Base-by-base conservation (phyloP, 768 basidiomycete genomes). In the Rhizopogon rudus region DNA sequence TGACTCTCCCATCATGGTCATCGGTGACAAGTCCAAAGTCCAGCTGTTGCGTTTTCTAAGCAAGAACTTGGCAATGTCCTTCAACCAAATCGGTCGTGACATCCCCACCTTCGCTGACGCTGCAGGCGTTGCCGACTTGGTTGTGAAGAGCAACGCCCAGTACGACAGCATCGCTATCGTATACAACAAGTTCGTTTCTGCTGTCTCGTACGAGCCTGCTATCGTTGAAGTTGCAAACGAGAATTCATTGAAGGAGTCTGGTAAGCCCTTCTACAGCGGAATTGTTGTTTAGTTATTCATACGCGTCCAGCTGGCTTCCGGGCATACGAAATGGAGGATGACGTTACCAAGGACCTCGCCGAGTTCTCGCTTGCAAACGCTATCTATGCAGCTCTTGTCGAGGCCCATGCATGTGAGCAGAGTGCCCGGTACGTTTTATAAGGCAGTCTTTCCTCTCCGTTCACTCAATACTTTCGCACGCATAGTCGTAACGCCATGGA, bases 71-170 rank as follows among this genome's bases (percentile, higher is more conserved):
- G 76, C 79, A 51, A 75, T 98, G 66, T 86, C 93, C 9, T 95
- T 99, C 84, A 98, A 96, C 81, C 93, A 96, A 75, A 94, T 99
- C 62, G 97, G 97, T 59, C 87, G 93, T 68, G 91, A 96, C 69
- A 90, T 99, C 63, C 97, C 97, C 16, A 95, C 96, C 1, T 99
- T 99, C 68, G 87, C 91, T 29, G 96, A 98, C 63, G 97, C 97
- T 44, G 90, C 91, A 35, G 85, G 88, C 58, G 90, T 99, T 54
- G 91, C 97, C 40, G 96, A 98, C 75, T 75, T 95, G 71, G 88
- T 99, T 70, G 77, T 88, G 69, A 87, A 87, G 75, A 87, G 84
- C 60, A 89, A 85, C 45, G 82, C 88, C 66, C 81, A 91, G 65
- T 94, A 91, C 71, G 97, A 98, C 73, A 86, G 86, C 46, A 84